Base-by-base conservation (phyloP, 768 basidiomycete species). In the Kwoniella europaea region DNA sequence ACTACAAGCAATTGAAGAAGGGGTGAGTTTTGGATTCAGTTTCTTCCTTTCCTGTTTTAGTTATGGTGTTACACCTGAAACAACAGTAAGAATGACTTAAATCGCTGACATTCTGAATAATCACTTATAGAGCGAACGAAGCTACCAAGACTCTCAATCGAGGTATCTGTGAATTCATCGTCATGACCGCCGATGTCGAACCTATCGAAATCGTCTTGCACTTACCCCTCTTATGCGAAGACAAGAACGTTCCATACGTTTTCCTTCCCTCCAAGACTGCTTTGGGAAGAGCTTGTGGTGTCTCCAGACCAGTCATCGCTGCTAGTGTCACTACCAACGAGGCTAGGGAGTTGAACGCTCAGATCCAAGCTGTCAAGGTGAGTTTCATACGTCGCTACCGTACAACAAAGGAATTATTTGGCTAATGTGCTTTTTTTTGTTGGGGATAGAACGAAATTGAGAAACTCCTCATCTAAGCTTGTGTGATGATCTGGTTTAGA, bases 171-270 rank as follows among this genome's bases (percentile, higher is more conserved):
- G 97, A 99, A 85, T 92, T 99, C 85, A 94, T 98, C 85, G 89
- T 99, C 79, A 87, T 99, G 84, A 97, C 97, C 65, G 86, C 85
- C 81, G 84, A 99, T 80, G 98, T 96, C 41, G 95, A 98, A 84
- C 97, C 97, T 58, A 88, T 99, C 78, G 97, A 98, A 84, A 99
- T 99, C 84, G 86, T 99, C 65, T 89, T 99, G 73, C 97, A 99
- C 85, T 90, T 99, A 41, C 97, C 97, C 46, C 87, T 99, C 71
- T 88, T 99, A 29, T 99, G 97, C 82, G 97, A 99, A 84, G 97
- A 99, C 86, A 99, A 99, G 93, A 97, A 96, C 86, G 94, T 96
- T 60, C 92, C 93, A 7, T 99, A 98, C 85, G 87, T 98, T 79
- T 98, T 98, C 85, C 87, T 99, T 58, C 93, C 92, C 29, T 92